A percentile compares a stretch with the other conserved stretches of the same genome.
phyloP scores from a whole-genome alignment of 306 rosid genomes.

The Cicer bijugum region DNA sequence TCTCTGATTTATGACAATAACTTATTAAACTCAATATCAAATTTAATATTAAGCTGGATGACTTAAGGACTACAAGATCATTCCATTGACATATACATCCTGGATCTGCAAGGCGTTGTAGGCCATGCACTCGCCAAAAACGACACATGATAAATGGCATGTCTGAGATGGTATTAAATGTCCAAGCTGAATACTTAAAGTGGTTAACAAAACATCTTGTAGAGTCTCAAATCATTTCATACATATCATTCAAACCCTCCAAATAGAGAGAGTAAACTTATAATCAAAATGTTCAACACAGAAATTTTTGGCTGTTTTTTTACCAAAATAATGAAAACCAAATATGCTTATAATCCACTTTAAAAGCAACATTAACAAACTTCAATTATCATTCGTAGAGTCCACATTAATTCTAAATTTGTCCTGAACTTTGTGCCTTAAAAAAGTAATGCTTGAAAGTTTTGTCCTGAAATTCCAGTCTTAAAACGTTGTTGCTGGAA shows the following conservation, averaged over 20 bases:
- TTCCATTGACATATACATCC: no score
- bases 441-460: background rate
- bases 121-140: no score
- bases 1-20: background rate
- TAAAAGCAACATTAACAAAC: background rate
- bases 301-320: conserved; percentile 15
- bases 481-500: background rate
- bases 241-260: background rate
- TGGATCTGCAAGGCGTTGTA: no score
- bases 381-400: background rate
- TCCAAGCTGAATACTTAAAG: background rate
- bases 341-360: conserved; percentile 26
- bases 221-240: background rate
- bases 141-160: no score
- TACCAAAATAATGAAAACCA: background rate
- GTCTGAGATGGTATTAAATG: no score
- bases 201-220: background rate
- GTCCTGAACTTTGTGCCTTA: conserved; percentile 1
- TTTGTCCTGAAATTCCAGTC: conserved; percentile 4
- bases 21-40: background rate
- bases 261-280: background rate
- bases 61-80: no score
- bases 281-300: conserved; percentile 3
- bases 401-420: background rate
- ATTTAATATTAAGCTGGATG: background rate